Evolutionary conservation across 2,329 filamentous ascomycete species (phyloP), one percentile per base, ranked within the genome.

Genomic region (Hirsutella thompsonii): DNA sequence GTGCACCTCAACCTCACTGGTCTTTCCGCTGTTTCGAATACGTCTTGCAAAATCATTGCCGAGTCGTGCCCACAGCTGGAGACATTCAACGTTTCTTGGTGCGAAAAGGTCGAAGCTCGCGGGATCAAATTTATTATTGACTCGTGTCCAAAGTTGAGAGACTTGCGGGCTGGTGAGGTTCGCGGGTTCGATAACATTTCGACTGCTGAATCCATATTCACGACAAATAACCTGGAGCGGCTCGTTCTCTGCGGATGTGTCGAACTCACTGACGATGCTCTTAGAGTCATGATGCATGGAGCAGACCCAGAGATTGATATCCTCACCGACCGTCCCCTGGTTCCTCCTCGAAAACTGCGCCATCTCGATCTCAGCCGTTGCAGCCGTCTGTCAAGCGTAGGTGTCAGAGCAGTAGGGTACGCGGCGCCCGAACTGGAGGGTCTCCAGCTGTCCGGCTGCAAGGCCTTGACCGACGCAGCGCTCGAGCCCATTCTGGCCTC

Each of bases 1-100:
- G 74, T 83, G n/a, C 80, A 87, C 52, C 71, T 96, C 51, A 95
- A 95, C 53, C 66, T 98, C 30, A 86, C 86, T 2, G 89, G 88
- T 0, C 70, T 96, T 46, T 68, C 77, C 2, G 80, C 81, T 11
- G 83, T 89, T 13, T 87, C 81, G 23, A 94, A 94, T 55, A 76
- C 76, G 19, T 84, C 86, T 1, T 89, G 93, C 75, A 85, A 81
- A 54, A 86, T 93, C 44, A 82, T 98, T 44, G 81, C 85, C 1
- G 71, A 82, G 40, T 81, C 81, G 32, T 96, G 90, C 52, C 79
- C 81, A 1, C 79, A 81, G 38, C 68, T 98, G n/a, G 81, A 94
- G 59, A 72, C 76, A 42, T 72, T 96, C 48, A 93, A 95, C 52
- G 76, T 96, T 18, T 94, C 88, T 0, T 96, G 90, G 87, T 98